A percentile compares a stretch with the other conserved stretches of the same genome.
Conservation (phyloP, 2,329 filamentous ascomycete genomes). For the Pseudogymnoascus sp. region DNA sequence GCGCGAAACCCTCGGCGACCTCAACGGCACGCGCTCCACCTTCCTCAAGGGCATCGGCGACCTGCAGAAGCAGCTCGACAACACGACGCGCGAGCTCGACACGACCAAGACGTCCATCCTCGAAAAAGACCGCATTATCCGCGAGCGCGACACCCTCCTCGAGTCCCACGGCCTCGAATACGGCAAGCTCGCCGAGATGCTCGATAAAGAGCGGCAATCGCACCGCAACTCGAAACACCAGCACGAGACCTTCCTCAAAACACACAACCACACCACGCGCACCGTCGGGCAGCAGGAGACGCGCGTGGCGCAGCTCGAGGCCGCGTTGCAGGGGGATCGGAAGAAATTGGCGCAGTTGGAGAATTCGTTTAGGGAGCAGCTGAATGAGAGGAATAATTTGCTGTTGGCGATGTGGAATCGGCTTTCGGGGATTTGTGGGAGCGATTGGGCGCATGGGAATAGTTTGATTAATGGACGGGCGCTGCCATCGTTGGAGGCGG, state of each 20-base stretch:
- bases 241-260: constrained; percentile 82
- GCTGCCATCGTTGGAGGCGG: constrained; percentile 74
- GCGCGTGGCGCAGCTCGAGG: constrained; percentile 78
- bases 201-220: constrained; percentile 81
- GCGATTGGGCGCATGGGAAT: constrained; percentile 87
- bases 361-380: constrained; percentile 73
- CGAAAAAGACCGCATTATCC: constrained; percentile 88
- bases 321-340: constrained; percentile 67
- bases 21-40: constrained; percentile 76
- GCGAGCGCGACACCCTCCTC: constrained; percentile 78
- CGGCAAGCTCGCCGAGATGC: constrained; percentile 73
- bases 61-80: constrained; percentile 79
- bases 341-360: constrained; percentile 70
- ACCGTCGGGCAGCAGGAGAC: constrained; percentile 79
- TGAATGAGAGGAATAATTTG: constrained; percentile 81
- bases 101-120: constrained; percentile 65
- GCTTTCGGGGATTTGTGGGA: constrained; percentile 71
- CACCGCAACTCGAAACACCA: constrained; percentile 81
- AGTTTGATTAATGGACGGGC: constrained; percentile 79
- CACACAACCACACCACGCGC: constrained; percentile 76
- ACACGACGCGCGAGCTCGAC: constrained; percentile 75
- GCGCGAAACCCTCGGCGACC: constrained; percentile 76
- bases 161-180: constrained; percentile 84
- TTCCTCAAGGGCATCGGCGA: constrained; percentile 81
- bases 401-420: constrained; percentile 86